Evolutionary conservation across 768 basidiomycete genomes (phyloP), one percentile per base, ranked within the genome.

Genomic region (Piloderma croceum): DNA sequence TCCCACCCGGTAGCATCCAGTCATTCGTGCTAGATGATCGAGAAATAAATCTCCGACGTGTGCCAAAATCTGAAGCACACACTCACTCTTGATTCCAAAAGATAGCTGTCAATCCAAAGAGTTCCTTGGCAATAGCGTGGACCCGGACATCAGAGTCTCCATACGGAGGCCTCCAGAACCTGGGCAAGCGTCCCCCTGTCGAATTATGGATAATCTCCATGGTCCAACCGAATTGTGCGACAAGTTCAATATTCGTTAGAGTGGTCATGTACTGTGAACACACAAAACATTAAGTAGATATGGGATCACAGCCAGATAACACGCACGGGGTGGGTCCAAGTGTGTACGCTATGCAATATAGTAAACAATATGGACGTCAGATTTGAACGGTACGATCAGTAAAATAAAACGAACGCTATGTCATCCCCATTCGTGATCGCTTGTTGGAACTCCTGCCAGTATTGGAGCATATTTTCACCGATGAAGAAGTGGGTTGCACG

Each of bases 401-500:
- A n/a, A n/a, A n/a, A n/a, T n/a, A n/a, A n/a, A n/a, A n/a, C n/a
- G n/a, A n/a, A n/a, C n/a, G 65, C 69, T 27, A 70, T 53, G 40
- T 73, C 70, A 31, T 67, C 61, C 17, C 50, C 38, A 40, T 51
- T 58, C 6, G 50, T 47, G 57, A 67, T 67, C 1, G 71, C 77
- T n/a, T 47, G 51, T 38, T 55, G 50, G 56, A 79, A 77, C 34
- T 54, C 43, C 12, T 62, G 50, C 7, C 66, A 63, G 51, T 74
- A 62, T 34, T 47, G 10, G 20, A 85, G 50, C 43, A 92, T 84
- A 55, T 90, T 85, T 24, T 72, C 56, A 13, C 92, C 92, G 47
- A 96, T 93, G 70, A 91, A 77, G 60, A 93, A 94, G 57, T 93
- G 90, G 4, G 91, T 93, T 3, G 79, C 81, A n/a, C 60, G 71